These are phyloP conservation scores for Hypoxylon lenormandii DNA, from an alignment of 495 filamentous ascomycete genomes.

Conservation along the genomic window DNA sequence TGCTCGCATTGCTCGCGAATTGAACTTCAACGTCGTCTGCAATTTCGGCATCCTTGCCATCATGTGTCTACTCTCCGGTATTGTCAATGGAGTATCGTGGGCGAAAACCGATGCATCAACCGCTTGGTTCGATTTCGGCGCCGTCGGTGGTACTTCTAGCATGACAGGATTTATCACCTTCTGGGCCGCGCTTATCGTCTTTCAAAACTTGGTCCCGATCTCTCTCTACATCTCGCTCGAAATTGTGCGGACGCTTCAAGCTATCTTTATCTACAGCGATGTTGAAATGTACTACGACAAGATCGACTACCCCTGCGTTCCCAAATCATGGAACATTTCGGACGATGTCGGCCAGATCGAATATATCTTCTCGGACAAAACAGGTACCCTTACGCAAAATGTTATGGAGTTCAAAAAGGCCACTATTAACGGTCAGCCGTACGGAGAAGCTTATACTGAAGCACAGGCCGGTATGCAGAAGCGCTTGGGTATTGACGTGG, in stretches of 20 bases:
- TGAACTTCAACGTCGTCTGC: slow-evolving; percentile 98
- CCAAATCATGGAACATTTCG: slow-evolving; percentile 99
- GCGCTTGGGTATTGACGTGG: slow-evolving; percentile 85
- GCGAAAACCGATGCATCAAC: slow-evolving; percentile 76
- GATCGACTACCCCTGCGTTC: slow-evolving; percentile 92
- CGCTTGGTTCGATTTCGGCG: slow-evolving; percentile 86
- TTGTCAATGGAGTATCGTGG: slow-evolving; percentile 89
- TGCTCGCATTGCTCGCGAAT: slow-evolving; percentile 85
- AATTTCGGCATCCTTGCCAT: slow-evolving; percentile 91
- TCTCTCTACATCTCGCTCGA: slow-evolving; percentile 98
- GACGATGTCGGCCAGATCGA: slow-evolving; percentile 99
- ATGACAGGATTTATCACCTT: slow-evolving; percentile 95
- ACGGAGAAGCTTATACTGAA: slow-evolving; percentile 97
- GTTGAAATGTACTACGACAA: slow-evolving; percentile 94
- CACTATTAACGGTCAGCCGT: slow-evolving; percentile 91
- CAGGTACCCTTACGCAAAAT: slow-evolving; percentile 97
- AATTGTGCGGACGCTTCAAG: slow-evolving; percentile 91
- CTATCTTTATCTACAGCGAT: slow-evolving; percentile 98
- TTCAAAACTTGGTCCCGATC: slow-evolving; percentile 98
- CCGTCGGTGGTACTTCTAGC: slow-evolving; percentile 78
- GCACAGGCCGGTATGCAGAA: slow-evolving; percentile 95
- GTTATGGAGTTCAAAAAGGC: slow-evolving; percentile 99
- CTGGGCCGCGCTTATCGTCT: slow-evolving; percentile 91
- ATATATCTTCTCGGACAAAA: slow-evolving; percentile 99
- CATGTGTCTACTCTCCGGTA: slow-evolving; percentile 88